phyloP scores from a whole-genome alignment of 176 grass and related monocot species.

The Oryza punctata region DNA sequence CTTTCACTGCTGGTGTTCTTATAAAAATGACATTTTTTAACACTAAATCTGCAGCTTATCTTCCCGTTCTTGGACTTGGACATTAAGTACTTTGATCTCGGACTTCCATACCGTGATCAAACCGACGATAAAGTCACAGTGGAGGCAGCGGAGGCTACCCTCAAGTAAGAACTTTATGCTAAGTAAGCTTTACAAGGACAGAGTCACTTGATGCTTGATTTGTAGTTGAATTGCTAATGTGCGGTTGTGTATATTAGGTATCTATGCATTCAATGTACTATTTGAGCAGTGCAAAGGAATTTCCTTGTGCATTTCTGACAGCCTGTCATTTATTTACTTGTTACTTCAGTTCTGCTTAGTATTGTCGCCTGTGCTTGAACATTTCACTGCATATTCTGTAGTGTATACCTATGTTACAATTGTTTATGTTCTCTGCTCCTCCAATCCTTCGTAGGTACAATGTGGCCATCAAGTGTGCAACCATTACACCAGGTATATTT shows the following conservation, averaged over 20 bases:
- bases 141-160: slow-evolving; percentile 76
- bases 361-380: neutral
- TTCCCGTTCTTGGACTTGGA: slow-evolving; percentile 63
- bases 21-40: neutral
- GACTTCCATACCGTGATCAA: slow-evolving; percentile 50
- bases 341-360: neutral
- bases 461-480: slow-evolving; percentile 88
- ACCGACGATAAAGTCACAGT: slow-evolving; percentile 80
- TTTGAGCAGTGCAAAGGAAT: neutral
- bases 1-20: too few species aligned
- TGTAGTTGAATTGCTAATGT: neutral
- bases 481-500: slow-evolving; percentile 76
- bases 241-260: neutral
- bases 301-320: neutral
- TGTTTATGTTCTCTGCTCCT: slow-evolving; percentile 6
- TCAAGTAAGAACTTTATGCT: slow-evolving; percentile 54
- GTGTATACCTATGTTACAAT: neutral
- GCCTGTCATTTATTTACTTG: neutral
- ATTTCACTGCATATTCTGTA: neutral
- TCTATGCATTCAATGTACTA: neutral
- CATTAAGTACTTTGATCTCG: slow-evolving; percentile 64
- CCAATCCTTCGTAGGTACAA: slow-evolving; percentile 55
- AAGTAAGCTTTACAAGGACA: neutral
- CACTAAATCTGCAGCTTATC: neutral
- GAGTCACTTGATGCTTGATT: neutral